These are phyloP conservation scores for Exophiala calicioides DNA, from an alignment of 2,329 filamentous ascomycete species.

Conservation along the genomic window DNA sequence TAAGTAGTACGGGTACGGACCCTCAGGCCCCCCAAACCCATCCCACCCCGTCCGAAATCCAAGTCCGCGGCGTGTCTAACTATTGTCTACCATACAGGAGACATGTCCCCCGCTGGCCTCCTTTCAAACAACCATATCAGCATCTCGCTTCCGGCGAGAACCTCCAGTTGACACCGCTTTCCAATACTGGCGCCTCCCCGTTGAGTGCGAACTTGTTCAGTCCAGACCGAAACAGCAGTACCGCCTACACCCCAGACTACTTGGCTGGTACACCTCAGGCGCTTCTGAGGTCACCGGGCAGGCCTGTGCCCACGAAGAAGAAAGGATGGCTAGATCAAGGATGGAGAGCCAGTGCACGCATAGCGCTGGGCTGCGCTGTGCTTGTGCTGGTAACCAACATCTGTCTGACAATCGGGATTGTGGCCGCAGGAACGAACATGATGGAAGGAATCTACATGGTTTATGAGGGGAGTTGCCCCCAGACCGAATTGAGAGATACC, in stretches of 20 bases:
- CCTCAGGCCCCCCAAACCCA: too few relatives aligned
- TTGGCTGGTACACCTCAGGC: constrained; percentile 19
- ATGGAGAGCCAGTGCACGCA: constrained; percentile 27
- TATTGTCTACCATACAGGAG: constrained; percentile 17
- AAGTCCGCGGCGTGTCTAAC: constrained; percentile 8
- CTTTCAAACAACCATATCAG: constrained; percentile 29
- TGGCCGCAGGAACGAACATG: constrained; percentile 18
- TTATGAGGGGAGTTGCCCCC: constrained; percentile 23
- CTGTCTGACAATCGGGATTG: constrained; percentile 23
- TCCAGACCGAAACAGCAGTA: constrained; percentile 21
- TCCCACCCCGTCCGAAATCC: not conserved
- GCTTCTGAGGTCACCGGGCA: constrained; percentile 14
- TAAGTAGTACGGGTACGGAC: constrained; percentile 7
- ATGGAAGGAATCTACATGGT: constrained; percentile 23
- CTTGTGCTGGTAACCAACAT: constrained; percentile 26
- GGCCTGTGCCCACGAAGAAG: constrained; percentile 4
- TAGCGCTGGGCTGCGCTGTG: constrained; percentile 23
- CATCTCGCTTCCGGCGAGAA: constrained; percentile 25
- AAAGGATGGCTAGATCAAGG: constrained; percentile 21
- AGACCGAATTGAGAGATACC: constrained; percentile 24
- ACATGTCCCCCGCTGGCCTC: constrained; percentile 24
- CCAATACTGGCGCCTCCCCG: constrained; percentile 15
- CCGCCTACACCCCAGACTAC: constrained; percentile 26
- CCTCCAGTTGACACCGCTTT: constrained; percentile 24
- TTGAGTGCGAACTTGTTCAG: constrained; percentile 23